Base-by-base conservation (phyloP, 176 grass and related monocot genomes). In the Phoenix roebelenii region DNA sequence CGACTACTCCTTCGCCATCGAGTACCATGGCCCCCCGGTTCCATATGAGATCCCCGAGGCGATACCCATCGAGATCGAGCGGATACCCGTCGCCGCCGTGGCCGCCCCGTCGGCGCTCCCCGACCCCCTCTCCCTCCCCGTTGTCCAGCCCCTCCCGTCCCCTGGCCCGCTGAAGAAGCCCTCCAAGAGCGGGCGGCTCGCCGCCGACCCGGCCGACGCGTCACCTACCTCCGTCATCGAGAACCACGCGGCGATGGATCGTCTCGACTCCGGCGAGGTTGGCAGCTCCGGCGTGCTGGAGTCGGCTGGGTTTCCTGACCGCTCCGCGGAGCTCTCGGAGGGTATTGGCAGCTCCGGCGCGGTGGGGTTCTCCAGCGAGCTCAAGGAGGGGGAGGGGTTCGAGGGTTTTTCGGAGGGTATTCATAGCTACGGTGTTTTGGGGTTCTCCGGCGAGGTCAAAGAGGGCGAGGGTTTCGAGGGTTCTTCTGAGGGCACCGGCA, bases 171-270 rank as follows among this genome's bases (percentile, higher is more conserved):
- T 65, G 59, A 80, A 23, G 66, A 23, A 15, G 71, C 49, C 66
- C 32, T 23, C 51, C 66, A 57, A 7, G 57, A 69, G 57, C 49
- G 20, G 60, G 20, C 20, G 49, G 55, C 35, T 66, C 35, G 50
- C 51, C 15, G 50, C 53, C 2, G 66, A 69, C 7, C 49, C 65
- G 1, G 57, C 55, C 32, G 72, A 68, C 52, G 72, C 81, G 12
- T 89, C 88, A 18, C 88, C 93, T 1, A 98, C 88, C 71, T 98
- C 93, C 18, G 88, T 93, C 70, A 91, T 97, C 53, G 92, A 97
- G 78, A 91, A 89, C 52, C 78, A 85, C 76, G 75, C 72, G 57
- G 81, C 71, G 10, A 84, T 78, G 26, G 59, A 73, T 25, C 25
- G 70, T 18, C 50, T 20, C 5, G 70, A 73, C 52, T 44, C 66